phyloP scores from a whole-genome alignment of 352 stramenopile genomes.

The Aphanomyces euteiches region DNA sequence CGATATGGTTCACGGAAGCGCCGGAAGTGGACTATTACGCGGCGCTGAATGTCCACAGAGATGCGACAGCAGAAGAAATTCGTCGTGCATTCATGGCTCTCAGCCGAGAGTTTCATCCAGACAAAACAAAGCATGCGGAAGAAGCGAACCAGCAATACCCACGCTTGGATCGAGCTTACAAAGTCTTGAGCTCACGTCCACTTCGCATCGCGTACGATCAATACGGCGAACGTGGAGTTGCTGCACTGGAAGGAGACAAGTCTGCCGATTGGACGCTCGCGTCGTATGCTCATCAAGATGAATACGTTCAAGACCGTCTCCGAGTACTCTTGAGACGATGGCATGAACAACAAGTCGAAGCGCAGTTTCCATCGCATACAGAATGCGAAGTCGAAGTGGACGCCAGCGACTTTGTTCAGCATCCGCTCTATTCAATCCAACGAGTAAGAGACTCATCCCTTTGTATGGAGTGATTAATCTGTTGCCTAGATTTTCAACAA shows the following conservation, averaged over 20 bases:
- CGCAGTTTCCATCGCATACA: slow-evolving; percentile 73
- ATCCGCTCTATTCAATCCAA: slow-evolving; percentile 46
- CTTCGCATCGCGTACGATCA: slow-evolving; percentile 69
- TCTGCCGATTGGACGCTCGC: slow-evolving; percentile 38
- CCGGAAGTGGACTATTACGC: slow-evolving; percentile 80
- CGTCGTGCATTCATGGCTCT: slow-evolving; percentile 61
- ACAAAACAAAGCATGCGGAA: slow-evolving; percentile 49
- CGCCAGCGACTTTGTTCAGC: slow-evolving; percentile 63
- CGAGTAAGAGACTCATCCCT: slow-evolving; percentile 36
- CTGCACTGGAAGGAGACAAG: slow-evolving; percentile 59
- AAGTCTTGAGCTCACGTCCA: slow-evolving; percentile 66
- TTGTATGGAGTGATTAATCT: slow-evolving; percentile 30
- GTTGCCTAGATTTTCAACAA: slow-evolving; percentile 26
- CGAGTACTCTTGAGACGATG: slow-evolving; percentile 54
- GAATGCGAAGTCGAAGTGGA: slow-evolving; percentile 80
- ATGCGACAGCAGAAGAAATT: slow-evolving; percentile 60
- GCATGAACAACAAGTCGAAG: slow-evolving; percentile 68
- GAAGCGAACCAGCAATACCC: slow-evolving; percentile 75
- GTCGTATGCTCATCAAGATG: not conserved
- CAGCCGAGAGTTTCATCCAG: slow-evolving; percentile 82
- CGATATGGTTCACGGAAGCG: slow-evolving; percentile 18
- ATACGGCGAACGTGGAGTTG: slow-evolving; percentile 66
- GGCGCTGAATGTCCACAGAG: slow-evolving; percentile 59
- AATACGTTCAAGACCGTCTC: slow-evolving; percentile 49
- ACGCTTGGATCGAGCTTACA: slow-evolving; percentile 75